A percentile compares a stretch with the other conserved stretches of the same genome.
These are phyloP conservation scores for Rhododendron ferrugineum DNA, from an alignment of 148 eudicot genomes.

Conservation along the genomic window DNA sequence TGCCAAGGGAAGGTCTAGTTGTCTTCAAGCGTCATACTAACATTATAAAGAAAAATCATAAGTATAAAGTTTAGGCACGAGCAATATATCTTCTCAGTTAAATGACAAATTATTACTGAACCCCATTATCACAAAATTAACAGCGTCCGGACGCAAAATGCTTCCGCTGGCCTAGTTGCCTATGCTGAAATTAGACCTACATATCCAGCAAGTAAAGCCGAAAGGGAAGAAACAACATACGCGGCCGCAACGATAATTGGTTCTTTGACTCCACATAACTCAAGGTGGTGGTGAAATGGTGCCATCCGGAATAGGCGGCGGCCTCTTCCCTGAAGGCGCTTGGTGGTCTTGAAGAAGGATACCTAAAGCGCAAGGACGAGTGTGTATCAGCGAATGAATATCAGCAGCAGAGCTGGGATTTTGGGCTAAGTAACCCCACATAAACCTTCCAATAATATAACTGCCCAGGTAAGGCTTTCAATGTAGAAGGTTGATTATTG, in stretches of 20 bases:
- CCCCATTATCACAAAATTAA: background rate
- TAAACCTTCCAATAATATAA: background rate
- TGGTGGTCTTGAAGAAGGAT: conserved; percentile 35
- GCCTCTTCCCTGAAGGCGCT: conserved; percentile 31
- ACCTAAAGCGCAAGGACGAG: conserved; percentile 33
- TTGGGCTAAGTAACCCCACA: background rate
- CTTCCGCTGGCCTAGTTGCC: background rate
- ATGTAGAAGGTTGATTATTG: background rate
- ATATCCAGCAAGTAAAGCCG: conserved; percentile 62
- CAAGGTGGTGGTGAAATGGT: conserved; percentile 65
- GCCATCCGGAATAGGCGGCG: conserved; percentile 43
- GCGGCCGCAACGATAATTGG: conserved; percentile 61
- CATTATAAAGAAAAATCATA: no score
- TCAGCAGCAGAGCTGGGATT: background rate
- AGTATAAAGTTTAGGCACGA: no score
- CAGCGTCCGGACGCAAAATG: background rate
- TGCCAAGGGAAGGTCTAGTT: no score
- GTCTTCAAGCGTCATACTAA: no score
- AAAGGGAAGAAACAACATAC: conserved; percentile 43
- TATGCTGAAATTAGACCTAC: conserved; percentile 74
- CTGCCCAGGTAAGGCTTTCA: background rate
- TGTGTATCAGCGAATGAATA: background rate
- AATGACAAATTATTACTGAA: background rate
- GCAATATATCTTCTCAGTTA: no score
- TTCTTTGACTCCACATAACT: conserved; percentile 56